phyloP scores from a whole-genome alignment of 441 rosid species.

The Breynia disticha region DNA sequence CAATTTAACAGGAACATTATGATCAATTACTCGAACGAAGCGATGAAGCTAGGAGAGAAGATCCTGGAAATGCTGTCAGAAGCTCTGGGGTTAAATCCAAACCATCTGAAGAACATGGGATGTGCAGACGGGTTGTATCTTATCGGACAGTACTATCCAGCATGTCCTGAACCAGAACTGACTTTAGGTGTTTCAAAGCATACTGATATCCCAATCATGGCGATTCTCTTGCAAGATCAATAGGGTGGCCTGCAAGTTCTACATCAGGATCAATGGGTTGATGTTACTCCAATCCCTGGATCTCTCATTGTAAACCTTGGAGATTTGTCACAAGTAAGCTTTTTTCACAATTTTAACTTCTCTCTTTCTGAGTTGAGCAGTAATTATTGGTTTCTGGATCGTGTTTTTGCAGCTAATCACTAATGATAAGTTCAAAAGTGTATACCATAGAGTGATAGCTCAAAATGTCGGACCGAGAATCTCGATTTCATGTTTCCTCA shows the following conservation, averaged over 20 bases:
- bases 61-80: conserved; percentile 24
- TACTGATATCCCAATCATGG: conserved; percentile 22
- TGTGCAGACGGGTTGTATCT: conserved; percentile 15
- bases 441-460: conserved; percentile 42
- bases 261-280: conserved; percentile 15
- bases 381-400: not conserved
- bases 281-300: conserved; percentile 23
- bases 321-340: conserved; percentile 22
- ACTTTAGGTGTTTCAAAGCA: conserved; percentile 23
- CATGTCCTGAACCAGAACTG: conserved; percentile 23
- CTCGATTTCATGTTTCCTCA: conserved; percentile 51
- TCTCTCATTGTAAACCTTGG: conserved; percentile 25
- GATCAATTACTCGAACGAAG: conserved; percentile 18
- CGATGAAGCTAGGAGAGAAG: conserved; percentile 3
- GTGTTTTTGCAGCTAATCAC: conserved; percentile 26
- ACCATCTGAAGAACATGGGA: conserved; percentile 21
- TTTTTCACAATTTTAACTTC: too few species aligned
- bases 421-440: conserved; percentile 43
- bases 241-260: conserved; percentile 32
- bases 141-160: conserved; percentile 29
- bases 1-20: conserved; percentile 16
- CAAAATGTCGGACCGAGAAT: conserved; percentile 36
- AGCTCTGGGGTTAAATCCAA: conserved; percentile 22
- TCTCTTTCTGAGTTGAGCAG: not conserved
- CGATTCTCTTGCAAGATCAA: conserved; percentile 30